Evolutionary conservation across 2,329 filamentous ascomycete species (phyloP).

Genomic region (Pyricularia pennisetigena): DNA sequence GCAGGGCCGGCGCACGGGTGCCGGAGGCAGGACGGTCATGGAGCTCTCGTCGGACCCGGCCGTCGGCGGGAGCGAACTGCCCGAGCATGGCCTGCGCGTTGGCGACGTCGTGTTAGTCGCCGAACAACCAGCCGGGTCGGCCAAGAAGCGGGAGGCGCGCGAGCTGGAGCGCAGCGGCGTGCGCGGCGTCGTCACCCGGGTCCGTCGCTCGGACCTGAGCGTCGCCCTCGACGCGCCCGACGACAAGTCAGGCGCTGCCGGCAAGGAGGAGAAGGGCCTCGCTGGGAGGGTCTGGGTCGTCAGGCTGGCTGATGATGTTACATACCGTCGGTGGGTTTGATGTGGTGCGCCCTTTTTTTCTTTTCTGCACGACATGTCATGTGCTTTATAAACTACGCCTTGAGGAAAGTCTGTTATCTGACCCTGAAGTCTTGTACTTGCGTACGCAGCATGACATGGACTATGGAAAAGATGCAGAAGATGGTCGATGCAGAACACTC

Average conservation of each 20-base stretch:
- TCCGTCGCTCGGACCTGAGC: slow-evolving; percentile 46
- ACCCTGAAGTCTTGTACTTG: not conserved
- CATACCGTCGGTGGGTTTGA: slow-evolving; percentile 40
- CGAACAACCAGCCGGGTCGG: slow-evolving; percentile 63
- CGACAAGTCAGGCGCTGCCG: slow-evolving; percentile 32
- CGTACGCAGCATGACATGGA: slow-evolving; percentile 48
- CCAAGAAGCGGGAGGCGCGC: slow-evolving; percentile 62
- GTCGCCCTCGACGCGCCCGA: slow-evolving; percentile 62
- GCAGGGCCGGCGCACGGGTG: slow-evolving; percentile 69
- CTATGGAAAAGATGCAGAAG: slow-evolving; percentile 49
- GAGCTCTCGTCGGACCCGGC: slow-evolving; percentile 62
- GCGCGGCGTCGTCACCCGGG: slow-evolving; percentile 60
- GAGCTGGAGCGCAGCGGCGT: slow-evolving; percentile 60
- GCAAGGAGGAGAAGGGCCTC: slow-evolving; percentile 19
- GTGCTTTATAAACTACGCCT: not conserved
- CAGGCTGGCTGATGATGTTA: slow-evolving; percentile 60
- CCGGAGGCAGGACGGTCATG: slow-evolving; percentile 83
- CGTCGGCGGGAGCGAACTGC: slow-evolving; percentile 41
- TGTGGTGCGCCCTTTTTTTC: not conserved
- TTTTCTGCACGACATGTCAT: not conserved
- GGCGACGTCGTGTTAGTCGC: slow-evolving; percentile 72
- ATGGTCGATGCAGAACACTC: slow-evolving; percentile 50
- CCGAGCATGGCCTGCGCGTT: slow-evolving; percentile 64
- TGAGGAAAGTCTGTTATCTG: not conserved
- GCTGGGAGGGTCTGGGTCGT: slow-evolving; percentile 50